phyloP scores from a whole-genome alignment of 768 basidiomycete species.

The Pleurotus sapidus region DNA sequence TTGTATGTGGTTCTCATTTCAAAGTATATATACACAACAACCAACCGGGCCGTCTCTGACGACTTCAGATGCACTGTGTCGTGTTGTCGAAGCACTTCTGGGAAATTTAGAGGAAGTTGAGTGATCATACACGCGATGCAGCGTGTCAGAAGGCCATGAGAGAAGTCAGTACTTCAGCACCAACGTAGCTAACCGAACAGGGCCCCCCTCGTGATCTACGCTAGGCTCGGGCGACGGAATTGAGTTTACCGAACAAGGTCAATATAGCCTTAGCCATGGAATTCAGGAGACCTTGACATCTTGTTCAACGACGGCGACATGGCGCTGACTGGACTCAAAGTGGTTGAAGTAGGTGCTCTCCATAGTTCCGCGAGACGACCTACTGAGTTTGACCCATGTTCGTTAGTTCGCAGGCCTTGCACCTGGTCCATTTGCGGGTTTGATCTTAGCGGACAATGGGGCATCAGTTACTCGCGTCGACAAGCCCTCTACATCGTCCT shows the following conservation, averaged over 20 bases:
- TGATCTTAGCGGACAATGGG: conserved; percentile 77
- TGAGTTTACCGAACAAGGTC: too few species aligned
- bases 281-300: too few species aligned
- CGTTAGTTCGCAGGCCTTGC: conserved; percentile 77
- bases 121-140: not conserved
- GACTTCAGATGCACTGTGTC: too few species aligned
- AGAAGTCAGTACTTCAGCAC: too few species aligned
- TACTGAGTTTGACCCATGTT: not conserved
- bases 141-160: too few species aligned
- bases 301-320: conserved; percentile 21
- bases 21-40: too few species aligned
- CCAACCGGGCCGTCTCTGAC: too few species aligned
- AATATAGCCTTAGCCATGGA: too few species aligned
- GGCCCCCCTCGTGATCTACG: too few species aligned
- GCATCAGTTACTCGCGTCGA: conserved; percentile 78
- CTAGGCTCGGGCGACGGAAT: too few species aligned
- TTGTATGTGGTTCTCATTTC: too few species aligned
- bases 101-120: not conserved
- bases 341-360: conserved; percentile 18
- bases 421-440: conserved; percentile 77
- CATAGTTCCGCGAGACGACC: not conserved
- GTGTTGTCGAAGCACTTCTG: too few species aligned
- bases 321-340: conserved; percentile 46
- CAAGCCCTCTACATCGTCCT: conserved; percentile 41
- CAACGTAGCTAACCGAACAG: not conserved